A percentile compares a stretch with the other conserved stretches of the same genome.
phyloP scores from a whole-genome alignment of 1,284 basidiomycete species.

The Microbotryum saponariae region DNA sequence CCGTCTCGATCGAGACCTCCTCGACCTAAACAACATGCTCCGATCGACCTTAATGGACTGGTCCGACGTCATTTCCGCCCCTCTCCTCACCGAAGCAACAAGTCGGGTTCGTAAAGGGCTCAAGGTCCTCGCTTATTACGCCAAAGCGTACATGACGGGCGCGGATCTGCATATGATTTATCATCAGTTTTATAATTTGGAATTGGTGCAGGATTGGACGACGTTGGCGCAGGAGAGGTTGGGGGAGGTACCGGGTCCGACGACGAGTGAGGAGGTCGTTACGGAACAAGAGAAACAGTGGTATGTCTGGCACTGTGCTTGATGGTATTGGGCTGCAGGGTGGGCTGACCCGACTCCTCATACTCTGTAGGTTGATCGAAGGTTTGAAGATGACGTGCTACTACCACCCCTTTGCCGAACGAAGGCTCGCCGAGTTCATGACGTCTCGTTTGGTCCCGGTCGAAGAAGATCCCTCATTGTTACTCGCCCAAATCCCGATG shows the following conservation, averaged over 20 bases:
- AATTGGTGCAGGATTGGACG: conserved; percentile 20
- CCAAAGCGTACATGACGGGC: conserved; percentile 2
- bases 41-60: not conserved
- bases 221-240: conserved; percentile 11
- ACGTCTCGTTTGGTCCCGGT: not conserved
- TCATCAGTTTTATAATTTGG: conserved; percentile 17
- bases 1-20: conserved; percentile 9
- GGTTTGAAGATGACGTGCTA: conserved; percentile 17
- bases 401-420: conserved; percentile 16
- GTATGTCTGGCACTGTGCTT: not conserved
- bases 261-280: conserved; percentile 1
- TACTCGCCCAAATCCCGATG: too few relatives aligned
- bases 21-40: conserved; percentile 4
- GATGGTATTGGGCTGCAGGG: too few relatives aligned
- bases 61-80: not conserved
- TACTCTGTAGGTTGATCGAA: conserved; percentile 11
- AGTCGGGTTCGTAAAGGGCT: conserved; percentile 11
- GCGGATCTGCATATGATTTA: conserved; percentile 7
- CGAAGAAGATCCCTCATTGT: not conserved
- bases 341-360: too few relatives aligned
- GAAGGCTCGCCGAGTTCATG: conserved; percentile 16
- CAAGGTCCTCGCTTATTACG: conserved; percentile 5
- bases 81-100: not conserved
- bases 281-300: conserved; percentile 13
- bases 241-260: conserved; percentile 4